Conservation (phyloP, 2,329 filamentous ascomycete species). For the Sporothrix globosa region DNA sequence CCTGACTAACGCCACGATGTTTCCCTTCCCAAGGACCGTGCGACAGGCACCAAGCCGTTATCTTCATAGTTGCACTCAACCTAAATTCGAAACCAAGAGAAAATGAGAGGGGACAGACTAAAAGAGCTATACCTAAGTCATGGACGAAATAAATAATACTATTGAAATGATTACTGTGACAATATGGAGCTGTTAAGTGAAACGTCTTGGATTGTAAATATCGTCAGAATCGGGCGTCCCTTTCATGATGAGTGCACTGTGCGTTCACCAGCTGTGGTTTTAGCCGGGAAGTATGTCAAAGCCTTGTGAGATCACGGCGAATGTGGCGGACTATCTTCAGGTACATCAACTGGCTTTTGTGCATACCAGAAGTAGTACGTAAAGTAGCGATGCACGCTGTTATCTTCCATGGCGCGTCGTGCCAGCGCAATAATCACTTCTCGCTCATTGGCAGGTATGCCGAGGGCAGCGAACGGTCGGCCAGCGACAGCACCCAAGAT, state of each 20-base stretch:
- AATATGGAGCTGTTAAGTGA: neutral
- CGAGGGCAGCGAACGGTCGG: constrained; percentile 48
- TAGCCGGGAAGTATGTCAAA: neutral
- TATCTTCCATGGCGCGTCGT: constrained; percentile 45
- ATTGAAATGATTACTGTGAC: neutral
- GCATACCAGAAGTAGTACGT: constrained; percentile 48
- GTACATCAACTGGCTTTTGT: constrained; percentile 43
- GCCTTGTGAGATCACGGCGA: neutral
- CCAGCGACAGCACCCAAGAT: constrained; percentile 47
- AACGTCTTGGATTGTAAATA: neutral
- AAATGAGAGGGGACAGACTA: too few species aligned
- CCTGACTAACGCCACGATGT: neutral
- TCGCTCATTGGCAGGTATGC: constrained; percentile 42
- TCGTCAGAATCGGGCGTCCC: neutral
- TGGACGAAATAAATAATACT: too few species aligned
- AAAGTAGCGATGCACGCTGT: constrained; percentile 47
- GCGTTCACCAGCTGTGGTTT: neutral
- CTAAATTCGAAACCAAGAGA: neutral
- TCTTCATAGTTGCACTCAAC: neutral
- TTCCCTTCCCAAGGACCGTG: neutral
- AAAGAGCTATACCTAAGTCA: too few species aligned
- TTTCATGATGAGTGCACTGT: neutral
- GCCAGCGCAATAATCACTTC: constrained; percentile 41
- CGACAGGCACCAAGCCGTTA: neutral
- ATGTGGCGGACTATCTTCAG: neutral